These are phyloP conservation scores for Phoma sp. DNA, from an alignment of 2,329 filamentous ascomycete genomes.

Conservation along the genomic window DNA sequence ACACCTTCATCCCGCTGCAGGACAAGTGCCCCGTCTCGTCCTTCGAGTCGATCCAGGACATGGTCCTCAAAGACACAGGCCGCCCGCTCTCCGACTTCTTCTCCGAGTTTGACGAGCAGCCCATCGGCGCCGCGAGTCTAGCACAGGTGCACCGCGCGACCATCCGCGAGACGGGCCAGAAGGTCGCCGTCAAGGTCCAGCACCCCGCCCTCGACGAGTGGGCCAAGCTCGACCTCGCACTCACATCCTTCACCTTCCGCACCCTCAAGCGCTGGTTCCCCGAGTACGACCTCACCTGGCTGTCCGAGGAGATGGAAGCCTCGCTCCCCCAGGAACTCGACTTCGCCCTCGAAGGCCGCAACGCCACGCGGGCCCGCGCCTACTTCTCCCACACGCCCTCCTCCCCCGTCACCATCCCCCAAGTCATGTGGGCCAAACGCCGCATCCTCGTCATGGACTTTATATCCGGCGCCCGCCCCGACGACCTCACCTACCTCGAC, in stretches of 20 bases:
- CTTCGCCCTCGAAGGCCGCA: conserved; percentile 83
- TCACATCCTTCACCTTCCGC: conserved; percentile 89
- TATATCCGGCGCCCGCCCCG: conserved; percentile 83
- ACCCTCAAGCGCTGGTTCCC: conserved; percentile 93
- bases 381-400: conserved; percentile 80
- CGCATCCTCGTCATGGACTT: conserved; percentile 96
- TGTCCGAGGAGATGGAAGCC: conserved; percentile 89
- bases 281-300: conserved; percentile 96
- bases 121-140: conserved; percentile 91
- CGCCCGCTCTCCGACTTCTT: conserved; percentile 82
- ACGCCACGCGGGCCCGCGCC: conserved; percentile 78
- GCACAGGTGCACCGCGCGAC: conserved; percentile 93
- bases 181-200: conserved; percentile 95
- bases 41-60: conserved; percentile 81
- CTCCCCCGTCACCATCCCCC: conserved; percentile 85
- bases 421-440: conserved; percentile 87
- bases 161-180: conserved; percentile 80
- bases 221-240: conserved; percentile 83
- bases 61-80: conserved; percentile 87
- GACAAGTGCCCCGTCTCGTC: conserved; percentile 95
- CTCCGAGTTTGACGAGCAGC: conserved; percentile 78
- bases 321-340: conserved; percentile 92
- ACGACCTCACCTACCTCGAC: conserved; percentile 89
- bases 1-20: conserved; percentile 93
- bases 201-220: conserved; percentile 90